These are phyloP conservation scores for Populus hybrid DNA, from an alignment of 441 rosid genomes.

Conservation along the genomic window DNA sequence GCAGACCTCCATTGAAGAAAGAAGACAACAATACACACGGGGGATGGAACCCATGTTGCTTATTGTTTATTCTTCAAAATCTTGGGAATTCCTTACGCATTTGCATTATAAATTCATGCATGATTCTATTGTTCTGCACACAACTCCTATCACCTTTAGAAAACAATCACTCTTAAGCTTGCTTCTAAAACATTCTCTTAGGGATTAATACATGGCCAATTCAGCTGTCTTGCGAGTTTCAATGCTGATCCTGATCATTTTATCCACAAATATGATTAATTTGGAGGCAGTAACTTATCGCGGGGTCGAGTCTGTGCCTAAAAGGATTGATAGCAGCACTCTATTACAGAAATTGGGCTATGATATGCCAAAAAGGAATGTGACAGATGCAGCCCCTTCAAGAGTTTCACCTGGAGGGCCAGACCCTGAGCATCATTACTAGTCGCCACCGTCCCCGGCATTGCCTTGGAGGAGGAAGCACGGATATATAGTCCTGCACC, in stretches of 20 bases:
- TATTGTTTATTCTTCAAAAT: slow-evolving; percentile 14
- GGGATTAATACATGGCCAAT: slow-evolving; percentile 18
- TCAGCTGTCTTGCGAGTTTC: slow-evolving; percentile 6
- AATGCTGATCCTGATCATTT: slow-evolving; percentile 23
- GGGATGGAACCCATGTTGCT: slow-evolving; percentile 16
- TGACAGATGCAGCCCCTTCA: background rate
- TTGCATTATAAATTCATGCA: slow-evolving; percentile 10
- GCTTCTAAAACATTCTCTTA: background rate
- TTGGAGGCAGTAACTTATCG: slow-evolving; percentile 18
- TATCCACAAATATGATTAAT: slow-evolving; percentile 13
- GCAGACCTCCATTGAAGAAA: background rate
- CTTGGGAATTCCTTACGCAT: slow-evolving; percentile 1
- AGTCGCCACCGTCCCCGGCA: slow-evolving; percentile 26
- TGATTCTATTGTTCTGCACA: background rate
- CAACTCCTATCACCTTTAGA: background rate
- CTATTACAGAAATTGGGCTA: slow-evolving; percentile 22
- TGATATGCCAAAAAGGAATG: slow-evolving; percentile 19
- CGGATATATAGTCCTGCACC: too few relatives aligned
- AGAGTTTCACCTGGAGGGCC: slow-evolving; percentile 44
- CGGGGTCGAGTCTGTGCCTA: slow-evolving; percentile 6
- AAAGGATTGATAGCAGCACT: slow-evolving; percentile 17
- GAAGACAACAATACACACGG: slow-evolving; percentile 20
- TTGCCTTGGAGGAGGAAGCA: background rate
- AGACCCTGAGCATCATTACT: slow-evolving; percentile 37
- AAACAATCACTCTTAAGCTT: background rate